Conservation (phyloP, 108 stramenopile species). For the Skeletonema potamos region DNA sequence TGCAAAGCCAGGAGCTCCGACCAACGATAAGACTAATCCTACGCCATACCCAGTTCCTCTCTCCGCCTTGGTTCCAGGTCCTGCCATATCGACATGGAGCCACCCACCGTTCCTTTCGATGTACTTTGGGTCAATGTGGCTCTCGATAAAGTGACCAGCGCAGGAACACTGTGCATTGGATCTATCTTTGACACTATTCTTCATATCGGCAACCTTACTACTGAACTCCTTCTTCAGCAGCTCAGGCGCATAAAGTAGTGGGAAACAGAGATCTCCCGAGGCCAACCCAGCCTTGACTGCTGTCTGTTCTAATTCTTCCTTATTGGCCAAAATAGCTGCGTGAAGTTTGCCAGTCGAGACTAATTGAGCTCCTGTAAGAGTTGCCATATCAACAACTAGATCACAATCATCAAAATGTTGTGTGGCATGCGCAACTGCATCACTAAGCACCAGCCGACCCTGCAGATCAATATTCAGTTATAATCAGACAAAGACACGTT, state of each 20-base stretch:
- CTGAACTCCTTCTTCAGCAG: conserved; percentile 70
- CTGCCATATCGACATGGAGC: conserved; percentile 91
- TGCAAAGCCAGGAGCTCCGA: conserved; percentile 38
- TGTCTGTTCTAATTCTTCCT: conserved; percentile 60
- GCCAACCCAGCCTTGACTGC: conserved; percentile 49
- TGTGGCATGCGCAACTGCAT: conserved; percentile 80
- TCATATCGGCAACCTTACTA: conserved; percentile 85
- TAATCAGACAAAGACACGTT: no score
- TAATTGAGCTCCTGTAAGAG: conserved; percentile 88
- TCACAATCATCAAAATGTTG: conserved; percentile 51
- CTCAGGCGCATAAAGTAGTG: conserved; percentile 83
- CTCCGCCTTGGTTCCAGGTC: conserved; percentile 69
- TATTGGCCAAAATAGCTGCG: conserved; percentile 75
- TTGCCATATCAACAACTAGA: conserved; percentile 72
- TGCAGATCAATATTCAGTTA: no score
- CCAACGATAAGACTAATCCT: conserved; percentile 59
- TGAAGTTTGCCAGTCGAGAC: conserved; percentile 75
- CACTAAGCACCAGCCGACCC: conserved; percentile 75
- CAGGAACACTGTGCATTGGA: conserved; percentile 81
- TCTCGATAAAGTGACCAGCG: conserved; percentile 89
- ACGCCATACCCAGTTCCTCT: conserved; percentile 93
- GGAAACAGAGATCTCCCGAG: conserved; percentile 75
- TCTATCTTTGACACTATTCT: conserved; percentile 83
- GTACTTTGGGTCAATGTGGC: conserved; percentile 57
- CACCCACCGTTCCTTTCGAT: conserved; percentile 52